Conservation (phyloP, 1,139 yeast genomes). For the Suhomyces bokatorum region DNA sequence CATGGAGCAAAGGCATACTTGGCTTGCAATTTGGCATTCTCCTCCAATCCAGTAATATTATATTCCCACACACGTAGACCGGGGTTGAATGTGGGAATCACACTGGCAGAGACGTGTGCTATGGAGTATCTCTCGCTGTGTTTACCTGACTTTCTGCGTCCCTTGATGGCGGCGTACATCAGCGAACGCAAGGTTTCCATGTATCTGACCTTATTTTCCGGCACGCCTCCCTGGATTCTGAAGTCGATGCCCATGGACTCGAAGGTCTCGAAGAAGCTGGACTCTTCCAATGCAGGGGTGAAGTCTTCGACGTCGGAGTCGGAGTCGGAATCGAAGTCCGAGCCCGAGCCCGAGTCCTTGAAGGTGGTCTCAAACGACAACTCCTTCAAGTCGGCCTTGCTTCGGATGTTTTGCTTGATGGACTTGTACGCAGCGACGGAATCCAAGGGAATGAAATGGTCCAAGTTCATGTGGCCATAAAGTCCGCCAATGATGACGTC, state of each 20-base stretch:
- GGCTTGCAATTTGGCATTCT: conserved; percentile 15
- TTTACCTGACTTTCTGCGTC: conserved; percentile 44
- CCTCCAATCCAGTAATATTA: conserved; percentile 51
- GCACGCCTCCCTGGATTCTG: conserved; percentile 57
- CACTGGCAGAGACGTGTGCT: conserved; percentile 70
- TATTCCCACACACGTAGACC: conserved; percentile 86
- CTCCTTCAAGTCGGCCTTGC: conserved; percentile 8
- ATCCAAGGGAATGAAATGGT: conserved; percentile 79
- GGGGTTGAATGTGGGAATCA: conserved; percentile 86
- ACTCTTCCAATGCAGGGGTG: conserved; percentile 10
- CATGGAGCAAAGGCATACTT: conserved; percentile 41
- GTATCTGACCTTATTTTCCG: conserved; percentile 61
- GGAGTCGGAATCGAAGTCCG: conserved; percentile 5
- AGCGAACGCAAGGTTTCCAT: conserved; percentile 56
- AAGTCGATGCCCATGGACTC: conserved; percentile 14
- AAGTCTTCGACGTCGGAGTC: conserved; percentile 14
- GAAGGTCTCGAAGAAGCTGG: conserved; percentile 7
- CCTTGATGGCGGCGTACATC: conserved; percentile 51
- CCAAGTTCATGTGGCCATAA: conserved; percentile 87
- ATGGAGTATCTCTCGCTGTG: conserved; percentile 62
- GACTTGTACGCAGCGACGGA: conserved; percentile 66
- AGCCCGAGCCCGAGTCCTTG: conserved; percentile 5
- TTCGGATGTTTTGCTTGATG: conserved; percentile 21
- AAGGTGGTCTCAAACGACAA: not conserved
- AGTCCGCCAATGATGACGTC: conserved; percentile 82